Evolutionary conservation across 208 protist species (phyloP).

Genomic region (Acanthamoeba culbertsoni): DNA sequence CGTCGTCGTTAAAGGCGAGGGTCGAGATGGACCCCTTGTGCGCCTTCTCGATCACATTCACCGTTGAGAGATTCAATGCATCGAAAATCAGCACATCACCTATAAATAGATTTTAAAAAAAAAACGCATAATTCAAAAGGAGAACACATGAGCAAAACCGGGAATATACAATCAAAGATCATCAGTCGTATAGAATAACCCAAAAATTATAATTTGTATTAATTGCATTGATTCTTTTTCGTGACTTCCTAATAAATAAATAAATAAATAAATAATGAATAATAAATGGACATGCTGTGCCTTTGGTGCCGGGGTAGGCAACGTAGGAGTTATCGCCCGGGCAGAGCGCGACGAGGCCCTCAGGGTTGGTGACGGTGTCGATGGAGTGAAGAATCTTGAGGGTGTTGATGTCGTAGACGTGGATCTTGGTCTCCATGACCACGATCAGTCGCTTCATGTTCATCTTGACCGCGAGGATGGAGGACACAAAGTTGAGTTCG

Average conservation of each 20-base stretch:
- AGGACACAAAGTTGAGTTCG: slow-evolving; percentile 52
- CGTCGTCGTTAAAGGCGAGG: slow-evolving; percentile 51
- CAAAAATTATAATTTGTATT: too few species aligned
- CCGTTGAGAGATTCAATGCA: slow-evolving; percentile 13
- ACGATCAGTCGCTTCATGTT: slow-evolving; percentile 59
- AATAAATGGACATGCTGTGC: neutral
- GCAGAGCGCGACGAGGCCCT: slow-evolving; percentile 1
- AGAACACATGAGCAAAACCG: too few species aligned
- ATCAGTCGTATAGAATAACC: too few species aligned
- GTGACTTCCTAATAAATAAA: too few species aligned
- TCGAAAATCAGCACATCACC: slow-evolving; percentile 36
- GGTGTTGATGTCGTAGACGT: slow-evolving; percentile 61
- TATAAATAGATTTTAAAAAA: too few species aligned
- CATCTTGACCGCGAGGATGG: neutral
- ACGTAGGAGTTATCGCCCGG: neutral
- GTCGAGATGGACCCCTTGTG: slow-evolving; percentile 51
- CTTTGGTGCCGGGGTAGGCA: slow-evolving; percentile 53
- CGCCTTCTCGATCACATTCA: slow-evolving; percentile 60
- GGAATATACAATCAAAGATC: too few species aligned
- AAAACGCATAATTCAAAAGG: too few species aligned
- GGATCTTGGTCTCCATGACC: slow-evolving; percentile 71
- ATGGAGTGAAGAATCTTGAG: slow-evolving; percentile 59
- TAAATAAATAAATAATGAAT: too few species aligned
- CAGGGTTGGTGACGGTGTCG: slow-evolving; percentile 63
- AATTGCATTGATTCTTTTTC: too few species aligned